Evolutionary conservation across 345 rosid genomes (phyloP).

Genomic region (Gossypium ekmanianum): DNA sequence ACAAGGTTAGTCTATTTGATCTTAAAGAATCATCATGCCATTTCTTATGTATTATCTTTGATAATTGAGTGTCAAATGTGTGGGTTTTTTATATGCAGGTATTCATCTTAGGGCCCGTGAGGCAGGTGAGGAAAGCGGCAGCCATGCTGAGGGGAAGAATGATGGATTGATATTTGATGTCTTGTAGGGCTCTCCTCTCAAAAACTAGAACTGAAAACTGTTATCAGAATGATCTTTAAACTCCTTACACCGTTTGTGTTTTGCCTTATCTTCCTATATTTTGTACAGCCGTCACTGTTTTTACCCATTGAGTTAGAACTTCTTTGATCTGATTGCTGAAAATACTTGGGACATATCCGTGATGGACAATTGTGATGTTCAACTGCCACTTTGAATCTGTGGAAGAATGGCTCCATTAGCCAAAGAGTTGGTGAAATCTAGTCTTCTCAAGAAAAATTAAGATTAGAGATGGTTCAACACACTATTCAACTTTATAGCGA

Average conservation of each 20-base stretch:
- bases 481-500: too few species aligned
- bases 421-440: too few species aligned
- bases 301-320: not conserved
- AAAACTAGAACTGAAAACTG: not conserved
- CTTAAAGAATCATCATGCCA: not conserved
- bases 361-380: too few species aligned
- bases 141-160: constrained; percentile 89
- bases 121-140: constrained; percentile 88
- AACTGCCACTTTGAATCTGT: too few species aligned
- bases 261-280: constrained; percentile 1
- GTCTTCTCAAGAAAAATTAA: too few species aligned
- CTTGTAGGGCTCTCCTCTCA: not conserved
- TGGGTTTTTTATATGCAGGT: constrained; percentile 37
- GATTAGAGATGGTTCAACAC: too few species aligned
- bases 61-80: not conserved
- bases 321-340: not conserved
- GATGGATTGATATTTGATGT: constrained; percentile 39
- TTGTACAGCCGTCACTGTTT: not conserved
- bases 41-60: not conserved
- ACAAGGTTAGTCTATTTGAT: constrained; percentile 56
- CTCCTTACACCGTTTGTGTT: not conserved
- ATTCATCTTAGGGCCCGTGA: constrained; percentile 77
- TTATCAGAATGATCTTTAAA: constrained; percentile 9
- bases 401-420: too few species aligned
- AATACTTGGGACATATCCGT: not conserved